Evolutionary conservation across 164 flowering plant genomes (phyloP).

Genomic region (Vitis riparia): DNA sequence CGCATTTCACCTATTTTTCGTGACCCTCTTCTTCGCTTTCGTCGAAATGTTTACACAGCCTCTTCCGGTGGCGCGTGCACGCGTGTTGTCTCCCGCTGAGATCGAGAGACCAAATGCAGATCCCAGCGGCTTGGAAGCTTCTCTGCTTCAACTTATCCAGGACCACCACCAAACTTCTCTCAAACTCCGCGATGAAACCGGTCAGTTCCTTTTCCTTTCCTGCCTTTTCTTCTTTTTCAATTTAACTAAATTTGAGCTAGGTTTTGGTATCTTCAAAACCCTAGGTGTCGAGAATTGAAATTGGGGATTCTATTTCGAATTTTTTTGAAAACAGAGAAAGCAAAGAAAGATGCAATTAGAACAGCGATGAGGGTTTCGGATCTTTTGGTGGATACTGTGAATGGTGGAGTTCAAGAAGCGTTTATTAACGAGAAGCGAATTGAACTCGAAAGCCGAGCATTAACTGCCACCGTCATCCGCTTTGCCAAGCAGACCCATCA

Average conservation of each 20-base stretch:
- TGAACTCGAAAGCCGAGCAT: slow-evolving; percentile 66
- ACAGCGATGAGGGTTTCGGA: slow-evolving; percentile 57
- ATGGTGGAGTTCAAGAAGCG: slow-evolving; percentile 74
- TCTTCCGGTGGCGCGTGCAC: slow-evolving; percentile 15
- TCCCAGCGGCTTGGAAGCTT: slow-evolving; percentile 39
- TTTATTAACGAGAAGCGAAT: slow-evolving; percentile 76
- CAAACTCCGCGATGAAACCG: slow-evolving; percentile 48
- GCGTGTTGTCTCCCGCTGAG: slow-evolving; percentile 15
- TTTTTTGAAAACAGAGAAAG: slow-evolving; percentile 42
- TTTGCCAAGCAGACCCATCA: slow-evolving; percentile 77
- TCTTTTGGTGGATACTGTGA: slow-evolving; percentile 69
- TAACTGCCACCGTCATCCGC: slow-evolving; percentile 38
- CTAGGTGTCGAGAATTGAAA: background rate
- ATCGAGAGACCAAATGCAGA: slow-evolving; percentile 10
- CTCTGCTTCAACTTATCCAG: slow-evolving; percentile 43
- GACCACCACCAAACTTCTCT: slow-evolving; percentile 40
- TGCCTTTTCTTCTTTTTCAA: background rate
- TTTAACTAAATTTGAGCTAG: too few relatives aligned
- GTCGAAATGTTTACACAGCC: slow-evolving; percentile 12
- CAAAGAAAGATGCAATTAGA: slow-evolving; percentile 66
- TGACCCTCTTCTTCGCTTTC: too few relatives aligned
- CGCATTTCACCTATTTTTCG: too few relatives aligned
- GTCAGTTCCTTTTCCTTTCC: slow-evolving; percentile 17
- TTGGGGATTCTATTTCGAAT: background rate
- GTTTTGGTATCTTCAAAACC: too few relatives aligned